Conservation (phyloP, 371 early-diverging fungal genomes). For the Lichtheimia corymbifera region DNA sequence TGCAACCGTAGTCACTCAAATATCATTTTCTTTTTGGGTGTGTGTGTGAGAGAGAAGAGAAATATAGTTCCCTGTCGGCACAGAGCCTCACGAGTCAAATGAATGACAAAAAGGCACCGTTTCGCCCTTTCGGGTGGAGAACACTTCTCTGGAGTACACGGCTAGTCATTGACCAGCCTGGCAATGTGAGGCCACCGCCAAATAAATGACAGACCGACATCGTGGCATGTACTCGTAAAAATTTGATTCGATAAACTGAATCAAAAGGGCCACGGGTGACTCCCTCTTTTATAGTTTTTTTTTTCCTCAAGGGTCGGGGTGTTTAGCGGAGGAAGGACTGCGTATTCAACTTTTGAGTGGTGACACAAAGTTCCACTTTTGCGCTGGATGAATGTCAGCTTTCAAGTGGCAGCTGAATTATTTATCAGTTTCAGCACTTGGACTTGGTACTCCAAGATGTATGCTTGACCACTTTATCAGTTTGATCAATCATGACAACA, state of each 20-base stretch:
- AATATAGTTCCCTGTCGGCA: conserved; percentile 16
- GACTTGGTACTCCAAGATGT: no score
- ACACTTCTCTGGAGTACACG: conserved; percentile 9
- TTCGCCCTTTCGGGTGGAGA: conserved; percentile 9
- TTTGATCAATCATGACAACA: no score
- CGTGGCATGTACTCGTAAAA: conserved; percentile 14
- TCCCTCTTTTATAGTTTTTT: conserved; percentile 10
- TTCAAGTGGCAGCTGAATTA: no score
- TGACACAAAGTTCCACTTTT: no score
- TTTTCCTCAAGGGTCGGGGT: background rate
- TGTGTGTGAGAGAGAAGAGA: background rate
- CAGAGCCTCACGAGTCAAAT: conserved; percentile 13
- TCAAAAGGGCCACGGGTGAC: background rate
- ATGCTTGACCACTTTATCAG: no score
- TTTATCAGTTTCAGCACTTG: no score
- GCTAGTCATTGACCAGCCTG: conserved; percentile 7
- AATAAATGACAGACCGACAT: conserved; percentile 11
- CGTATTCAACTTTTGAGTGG: no score
- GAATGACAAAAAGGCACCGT: conserved; percentile 12
- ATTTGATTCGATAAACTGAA: conserved; percentile 11
- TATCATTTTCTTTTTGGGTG: conserved; percentile 7
- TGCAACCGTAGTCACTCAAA: background rate
- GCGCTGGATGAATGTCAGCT: no score
- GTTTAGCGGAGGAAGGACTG: no score
- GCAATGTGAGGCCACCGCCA: conserved; percentile 11